These are phyloP conservation scores for Tardiomyces digboiensis DNA, from an alignment of 1,139 yeast genomes.

Conservation along the genomic window DNA sequence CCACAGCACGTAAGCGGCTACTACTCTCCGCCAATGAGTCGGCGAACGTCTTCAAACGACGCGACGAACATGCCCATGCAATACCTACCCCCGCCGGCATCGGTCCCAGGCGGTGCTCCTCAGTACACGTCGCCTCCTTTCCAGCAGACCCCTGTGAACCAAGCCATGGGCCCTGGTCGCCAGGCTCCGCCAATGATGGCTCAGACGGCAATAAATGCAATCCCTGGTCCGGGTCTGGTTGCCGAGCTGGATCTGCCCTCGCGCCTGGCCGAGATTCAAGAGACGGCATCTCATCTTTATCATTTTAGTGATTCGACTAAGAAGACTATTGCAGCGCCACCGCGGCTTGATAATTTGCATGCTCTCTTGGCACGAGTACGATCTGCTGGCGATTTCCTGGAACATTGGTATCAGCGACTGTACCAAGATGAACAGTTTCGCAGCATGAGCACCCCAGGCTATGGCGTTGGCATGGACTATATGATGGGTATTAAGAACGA, in stretches of 20 bases:
- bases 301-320: conserved; percentile 11
- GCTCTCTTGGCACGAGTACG: conserved; percentile 12
- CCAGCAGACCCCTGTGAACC: conserved; percentile 2
- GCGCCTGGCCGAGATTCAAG: conserved; percentile 12
- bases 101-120: conserved; percentile 1
- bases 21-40: not conserved
- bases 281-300: conserved; percentile 15
- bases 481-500: not conserved
- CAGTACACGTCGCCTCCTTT: conserved; percentile 1
- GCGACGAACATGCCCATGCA: not conserved
- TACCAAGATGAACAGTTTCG: conserved; percentile 9
- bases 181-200: not conserved
- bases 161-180: not conserved
- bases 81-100: not conserved
- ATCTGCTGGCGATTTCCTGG: conserved; percentile 13
- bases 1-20: not conserved
- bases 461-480: not conserved
- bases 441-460: not conserved
- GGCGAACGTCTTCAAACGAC: not conserved
- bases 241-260: conserved; percentile 1
- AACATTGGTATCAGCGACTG: conserved; percentile 13
- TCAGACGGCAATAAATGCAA: not conserved
- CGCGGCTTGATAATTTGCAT: conserved; percentile 11
- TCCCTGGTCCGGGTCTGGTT: not conserved
- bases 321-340: conserved; percentile 7